A percentile compares a stretch with the other conserved stretches of the same genome.
Conservation (phyloP, 495 filamentous ascomycete species). For the Penicillium flavigenum region DNA sequence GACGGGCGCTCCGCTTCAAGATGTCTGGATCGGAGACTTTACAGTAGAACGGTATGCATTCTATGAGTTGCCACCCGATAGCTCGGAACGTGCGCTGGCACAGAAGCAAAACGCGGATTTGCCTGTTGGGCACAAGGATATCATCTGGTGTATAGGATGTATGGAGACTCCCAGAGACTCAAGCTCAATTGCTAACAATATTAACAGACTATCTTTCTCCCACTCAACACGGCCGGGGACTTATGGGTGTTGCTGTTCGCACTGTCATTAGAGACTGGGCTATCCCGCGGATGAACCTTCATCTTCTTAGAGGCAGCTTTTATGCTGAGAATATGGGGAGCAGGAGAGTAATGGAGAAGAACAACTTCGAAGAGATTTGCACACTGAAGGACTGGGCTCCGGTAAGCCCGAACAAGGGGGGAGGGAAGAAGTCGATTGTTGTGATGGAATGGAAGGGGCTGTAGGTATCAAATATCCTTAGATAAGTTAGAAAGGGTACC, state of each 20-base stretch:
- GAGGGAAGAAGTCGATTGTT: conserved; percentile 21
- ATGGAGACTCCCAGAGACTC: neutral
- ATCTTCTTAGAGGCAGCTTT: conserved; percentile 15
- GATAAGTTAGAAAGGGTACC: no score
- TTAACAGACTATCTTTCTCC: conserved; percentile 26
- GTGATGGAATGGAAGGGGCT: conserved; percentile 12
- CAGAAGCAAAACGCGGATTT: conserved; percentile 21
- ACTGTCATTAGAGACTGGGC: conserved; percentile 27
- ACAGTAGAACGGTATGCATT: conserved; percentile 22
- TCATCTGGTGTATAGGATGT: conserved; percentile 30
- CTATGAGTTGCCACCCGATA: conserved; percentile 23
- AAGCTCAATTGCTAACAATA: neutral
- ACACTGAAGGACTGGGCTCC: conserved; percentile 22
- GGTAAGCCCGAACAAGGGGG: conserved; percentile 17
- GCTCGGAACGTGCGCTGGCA: conserved; percentile 17
- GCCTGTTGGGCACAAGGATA: conserved; percentile 19
- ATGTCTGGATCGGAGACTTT: conserved; percentile 27
- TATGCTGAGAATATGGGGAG: conserved; percentile 29
- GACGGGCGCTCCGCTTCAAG: conserved; percentile 14
- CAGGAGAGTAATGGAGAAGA: conserved; percentile 25
- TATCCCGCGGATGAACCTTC: conserved; percentile 31
- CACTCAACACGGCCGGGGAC: conserved; percentile 25
- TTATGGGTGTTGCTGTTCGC: conserved; percentile 28
- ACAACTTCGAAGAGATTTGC: conserved; percentile 21
- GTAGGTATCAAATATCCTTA: neutral